A percentile compares a stretch with the other conserved stretches of the same genome.
phyloP scores from a whole-genome alignment of 306 rosid genomes.

The Cucumis melo region DNA sequence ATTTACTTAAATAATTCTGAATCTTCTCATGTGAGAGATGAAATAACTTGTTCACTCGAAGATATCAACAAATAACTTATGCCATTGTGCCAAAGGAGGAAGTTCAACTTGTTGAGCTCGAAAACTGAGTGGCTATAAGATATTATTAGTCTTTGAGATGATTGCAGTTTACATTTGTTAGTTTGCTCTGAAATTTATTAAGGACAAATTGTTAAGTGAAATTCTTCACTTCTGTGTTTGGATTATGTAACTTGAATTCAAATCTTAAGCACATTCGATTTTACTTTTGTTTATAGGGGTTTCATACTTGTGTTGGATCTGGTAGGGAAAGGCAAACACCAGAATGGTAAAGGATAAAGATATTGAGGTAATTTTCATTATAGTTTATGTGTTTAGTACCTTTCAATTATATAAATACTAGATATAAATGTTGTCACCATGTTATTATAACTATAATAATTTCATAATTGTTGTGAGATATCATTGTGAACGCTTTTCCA shows the following conservation, averaged over 20 bases:
- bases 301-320: conserved; percentile 93
- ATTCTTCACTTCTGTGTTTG: neutral
- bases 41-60: too few species aligned
- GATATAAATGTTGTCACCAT: neutral
- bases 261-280: neutral
- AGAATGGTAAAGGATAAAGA: conserved; percentile 87
- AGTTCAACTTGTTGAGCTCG: too few species aligned
- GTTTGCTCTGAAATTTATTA: neutral
- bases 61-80: too few species aligned
- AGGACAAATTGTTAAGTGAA: neutral
- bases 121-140: conserved; percentile 89
- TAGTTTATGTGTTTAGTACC: neutral
- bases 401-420: neutral
- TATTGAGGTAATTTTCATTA: conserved; percentile 48
- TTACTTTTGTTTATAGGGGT: conserved; percentile 38
- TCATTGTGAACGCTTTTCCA: too few species aligned
- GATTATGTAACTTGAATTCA: neutral
- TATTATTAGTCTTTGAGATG: neutral
- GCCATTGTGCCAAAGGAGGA: too few species aligned
- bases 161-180: neutral
- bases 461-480: neutral
- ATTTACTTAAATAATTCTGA: too few species aligned
- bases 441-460: neutral
- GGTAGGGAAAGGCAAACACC: conserved; percentile 96
- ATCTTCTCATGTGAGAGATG: too few species aligned